Evolutionary conservation across 1,284 basidiomycete genomes (phyloP).

Genomic region (Puccinia coronata): DNA sequence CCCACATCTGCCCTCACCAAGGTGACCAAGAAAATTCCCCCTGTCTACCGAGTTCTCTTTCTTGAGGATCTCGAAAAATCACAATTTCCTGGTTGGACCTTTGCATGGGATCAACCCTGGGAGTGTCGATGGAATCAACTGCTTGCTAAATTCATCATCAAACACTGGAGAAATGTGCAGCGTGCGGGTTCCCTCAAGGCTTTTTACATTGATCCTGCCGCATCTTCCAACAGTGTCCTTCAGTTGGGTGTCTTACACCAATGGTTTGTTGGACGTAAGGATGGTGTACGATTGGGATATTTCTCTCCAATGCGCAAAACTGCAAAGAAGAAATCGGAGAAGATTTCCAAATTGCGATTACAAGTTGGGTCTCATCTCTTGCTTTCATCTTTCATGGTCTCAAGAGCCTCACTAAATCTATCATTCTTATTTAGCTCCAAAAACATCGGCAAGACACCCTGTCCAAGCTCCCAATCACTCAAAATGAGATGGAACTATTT

Average conservation of each 20-base stretch:
- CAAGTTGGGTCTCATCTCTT: not conserved
- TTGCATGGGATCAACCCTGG: constrained; percentile 23
- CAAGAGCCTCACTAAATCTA: too few relatives aligned
- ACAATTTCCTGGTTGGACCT: not conserved
- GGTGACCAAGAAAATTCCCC: not conserved
- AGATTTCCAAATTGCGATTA: constrained; percentile 4
- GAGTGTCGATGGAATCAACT: not conserved
- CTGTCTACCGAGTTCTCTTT: not conserved
- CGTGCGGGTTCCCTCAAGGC: constrained; percentile 12
- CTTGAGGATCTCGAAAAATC: not conserved
- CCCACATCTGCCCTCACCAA: not conserved
- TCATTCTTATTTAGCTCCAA: not conserved
- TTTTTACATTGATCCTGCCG: constrained; percentile 1
- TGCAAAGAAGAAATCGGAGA: not conserved
- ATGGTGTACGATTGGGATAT: not conserved
- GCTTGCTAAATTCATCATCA: constrained; percentile 5
- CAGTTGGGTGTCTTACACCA: not conserved
- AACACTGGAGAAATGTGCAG: constrained; percentile 1
- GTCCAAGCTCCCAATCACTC: not conserved
- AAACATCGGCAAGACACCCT: not conserved
- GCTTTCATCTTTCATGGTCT: too few relatives aligned
- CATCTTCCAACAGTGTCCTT: not conserved
- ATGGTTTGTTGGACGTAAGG: not conserved
- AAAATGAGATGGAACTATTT: not conserved
- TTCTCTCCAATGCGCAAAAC: not conserved